Base-by-base conservation (phyloP, 1,284 basidiomycete genomes). In the Rhodotorula sp. region DNA sequence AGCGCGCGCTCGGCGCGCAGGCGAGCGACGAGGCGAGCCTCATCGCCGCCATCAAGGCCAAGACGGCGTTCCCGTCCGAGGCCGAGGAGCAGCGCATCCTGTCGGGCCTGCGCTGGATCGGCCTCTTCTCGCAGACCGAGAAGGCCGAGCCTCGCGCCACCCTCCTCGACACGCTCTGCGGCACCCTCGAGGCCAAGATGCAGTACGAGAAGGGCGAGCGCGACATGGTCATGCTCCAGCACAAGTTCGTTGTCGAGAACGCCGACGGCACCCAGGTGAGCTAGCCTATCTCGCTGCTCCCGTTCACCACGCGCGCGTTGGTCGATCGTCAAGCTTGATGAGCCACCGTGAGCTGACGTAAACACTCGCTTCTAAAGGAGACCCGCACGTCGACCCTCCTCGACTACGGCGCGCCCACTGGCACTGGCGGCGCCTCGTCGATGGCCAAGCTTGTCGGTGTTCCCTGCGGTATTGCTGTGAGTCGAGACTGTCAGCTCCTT, bases 221-320 rank as follows among this genome's bases (percentile, higher is more conserved):
- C 27, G 96, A 99, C 82, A 88, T 98, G 77, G 92, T 99, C 77
- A 92, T 97, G 88, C 88, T 99, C 65, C 95, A 98, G 84, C 96
- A 99, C 87, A 96, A 95, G 84, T 97, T 97, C 80, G 84, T 91
- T 78, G 89, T 97, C 59, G 88, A 93, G 81, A 91, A 90, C 87
- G 85, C 86, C 52, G 91, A 96, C 80, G 93, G 94, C 64, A 87
- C 84, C 61, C 84, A 86, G 81, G 91, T 90, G 70, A 70, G 86
- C 79, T 58, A 7, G 17, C 68, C 21, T 55, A 48, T 54, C 52
- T 55, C 17, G 44, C 27, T 17, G 2, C 5, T 25, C n/a, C 1
- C 5, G 34, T 34, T 34, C 34, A 34, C 34, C 34, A 34, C 34
- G 34, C 34, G 34, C 34, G 34, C 34, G 34, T 34, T 34, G 34